Conservation (phyloP, 164 flowering plant species). For the Nelumbo lutea region DNA sequence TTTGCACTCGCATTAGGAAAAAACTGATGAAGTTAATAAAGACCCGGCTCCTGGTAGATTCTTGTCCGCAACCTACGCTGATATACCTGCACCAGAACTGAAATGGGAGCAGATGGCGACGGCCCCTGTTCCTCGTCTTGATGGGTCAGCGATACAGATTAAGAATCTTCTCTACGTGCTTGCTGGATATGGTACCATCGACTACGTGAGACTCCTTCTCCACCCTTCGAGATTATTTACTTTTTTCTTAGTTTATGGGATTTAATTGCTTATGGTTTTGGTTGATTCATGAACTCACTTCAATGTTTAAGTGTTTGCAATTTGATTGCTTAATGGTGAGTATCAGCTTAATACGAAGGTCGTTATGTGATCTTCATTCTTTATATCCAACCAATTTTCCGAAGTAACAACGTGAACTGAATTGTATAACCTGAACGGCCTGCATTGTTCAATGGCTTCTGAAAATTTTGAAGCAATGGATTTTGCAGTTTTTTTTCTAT, state of each 20-base stretch:
- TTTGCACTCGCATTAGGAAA: conserved; percentile 13
- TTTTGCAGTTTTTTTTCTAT: not conserved
- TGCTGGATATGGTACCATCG: conserved; percentile 75
- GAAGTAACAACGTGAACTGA: not conserved
- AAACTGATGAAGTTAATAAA: conserved; percentile 3
- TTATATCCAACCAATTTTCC: no score
- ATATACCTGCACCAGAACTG: conserved; percentile 66
- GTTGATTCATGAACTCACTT: not conserved
- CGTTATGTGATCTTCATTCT: no score
- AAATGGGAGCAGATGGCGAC: conserved; percentile 79
- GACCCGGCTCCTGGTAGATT: conserved; percentile 19
- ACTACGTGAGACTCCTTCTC: conserved; percentile 48
- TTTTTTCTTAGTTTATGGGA: conserved; percentile 5
- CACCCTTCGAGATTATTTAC: no score
- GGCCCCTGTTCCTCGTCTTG: conserved; percentile 88
- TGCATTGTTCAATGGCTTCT: not conserved
- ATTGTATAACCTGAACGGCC: not conserved
- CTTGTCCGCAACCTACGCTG: conserved; percentile 67
- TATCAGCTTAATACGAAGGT: no score
- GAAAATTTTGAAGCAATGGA: not conserved
- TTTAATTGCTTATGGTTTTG: no score
- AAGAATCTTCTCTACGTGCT: conserved; percentile 69
- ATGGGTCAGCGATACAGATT: conserved; percentile 78
- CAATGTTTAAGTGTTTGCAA: not conserved
- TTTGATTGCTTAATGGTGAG: not conserved